Conservation (phyloP, 2,329 filamentous ascomycete genomes). For the Botryotinia globosa region DNA sequence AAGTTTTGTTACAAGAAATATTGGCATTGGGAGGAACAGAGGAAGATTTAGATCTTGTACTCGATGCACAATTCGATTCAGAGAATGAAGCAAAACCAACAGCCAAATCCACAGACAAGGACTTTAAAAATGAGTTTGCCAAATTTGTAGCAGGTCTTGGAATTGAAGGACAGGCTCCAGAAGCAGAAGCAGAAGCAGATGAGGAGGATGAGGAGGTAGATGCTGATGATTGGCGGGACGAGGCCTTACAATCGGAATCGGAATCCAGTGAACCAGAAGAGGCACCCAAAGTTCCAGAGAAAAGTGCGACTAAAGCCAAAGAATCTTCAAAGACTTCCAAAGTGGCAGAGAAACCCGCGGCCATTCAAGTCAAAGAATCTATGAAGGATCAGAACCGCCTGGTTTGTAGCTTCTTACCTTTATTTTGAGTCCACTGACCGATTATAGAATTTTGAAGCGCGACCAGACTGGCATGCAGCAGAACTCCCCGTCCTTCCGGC, state of each 20-base stretch:
- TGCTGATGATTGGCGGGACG: slow-evolving; percentile 38
- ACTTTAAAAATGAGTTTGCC: slow-evolving; percentile 50
- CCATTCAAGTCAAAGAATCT: slow-evolving; percentile 19
- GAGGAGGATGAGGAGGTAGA: slow-evolving; percentile 40
- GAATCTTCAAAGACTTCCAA: slow-evolving; percentile 31
- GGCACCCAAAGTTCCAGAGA: slow-evolving; percentile 33
- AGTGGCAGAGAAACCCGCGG: slow-evolving; percentile 30
- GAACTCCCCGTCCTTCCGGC: slow-evolving; percentile 52
- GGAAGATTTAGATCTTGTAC: slow-evolving; percentile 60
- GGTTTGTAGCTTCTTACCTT: slow-evolving; percentile 31
- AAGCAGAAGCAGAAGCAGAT: slow-evolving; percentile 36
- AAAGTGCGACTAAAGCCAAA: slow-evolving; percentile 13
- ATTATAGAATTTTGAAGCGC: slow-evolving; percentile 54
- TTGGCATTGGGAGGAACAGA: slow-evolving; percentile 63
- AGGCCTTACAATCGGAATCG: slow-evolving; percentile 33
- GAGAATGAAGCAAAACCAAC: slow-evolving; percentile 34
- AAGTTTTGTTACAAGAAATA: slow-evolving; percentile 58
- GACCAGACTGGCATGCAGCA: slow-evolving; percentile 66
- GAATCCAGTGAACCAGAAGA: slow-evolving; percentile 40
- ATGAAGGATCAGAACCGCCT: slow-evolving; percentile 36
- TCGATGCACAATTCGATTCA: slow-evolving; percentile 52
- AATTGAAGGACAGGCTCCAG: slow-evolving; percentile 44
- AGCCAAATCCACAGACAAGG: slow-evolving; percentile 43
- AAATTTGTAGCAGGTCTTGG: slow-evolving; percentile 52
- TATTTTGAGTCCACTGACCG: slow-evolving; percentile 33